These are phyloP conservation scores for Boletus coccyginus DNA, from an alignment of 768 basidiomycete genomes.

Conservation along the genomic window DNA sequence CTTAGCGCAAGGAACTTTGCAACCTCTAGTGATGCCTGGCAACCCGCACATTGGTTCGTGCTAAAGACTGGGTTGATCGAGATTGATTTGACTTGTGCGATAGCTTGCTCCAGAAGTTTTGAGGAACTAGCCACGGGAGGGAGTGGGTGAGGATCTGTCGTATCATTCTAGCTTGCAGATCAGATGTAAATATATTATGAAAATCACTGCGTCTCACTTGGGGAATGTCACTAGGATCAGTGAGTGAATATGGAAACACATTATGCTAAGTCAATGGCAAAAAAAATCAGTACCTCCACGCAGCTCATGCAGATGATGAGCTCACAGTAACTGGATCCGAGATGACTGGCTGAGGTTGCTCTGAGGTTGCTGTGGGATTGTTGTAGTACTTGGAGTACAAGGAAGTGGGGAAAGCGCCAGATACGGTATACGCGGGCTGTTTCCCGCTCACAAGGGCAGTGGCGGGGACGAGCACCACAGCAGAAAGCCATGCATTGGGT, in stretches of 20 bases:
- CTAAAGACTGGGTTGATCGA: slow-evolving; percentile 50
- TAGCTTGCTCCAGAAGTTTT: slow-evolving; percentile 48
- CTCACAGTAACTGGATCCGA: slow-evolving; percentile 66
- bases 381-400: slow-evolving; percentile 68
- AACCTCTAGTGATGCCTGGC: slow-evolving; percentile 58
- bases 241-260: slow-evolving; percentile 59
- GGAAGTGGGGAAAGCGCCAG: slow-evolving; percentile 65
- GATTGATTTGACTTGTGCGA: slow-evolving; percentile 57
- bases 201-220: slow-evolving; percentile 24
- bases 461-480: slow-evolving; percentile 3
- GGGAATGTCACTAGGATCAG: slow-evolving; percentile 59
- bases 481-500: not conserved
- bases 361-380: slow-evolving; percentile 66
- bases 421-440: slow-evolving; percentile 44
- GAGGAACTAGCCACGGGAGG: slow-evolving; percentile 52
- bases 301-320: not conserved
- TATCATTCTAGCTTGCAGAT: slow-evolving; percentile 43
- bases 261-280: slow-evolving; percentile 41
- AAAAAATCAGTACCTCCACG: not conserved
- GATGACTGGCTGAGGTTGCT: slow-evolving; percentile 74
- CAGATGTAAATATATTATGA: not conserved
- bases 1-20: slow-evolving; percentile 66
- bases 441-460: slow-evolving; percentile 9
- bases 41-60: slow-evolving; percentile 53
- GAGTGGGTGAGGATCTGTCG: slow-evolving; percentile 61